Conservation (phyloP, 768 basidiomycete species). For the Mrakia hoshinonis region DNA sequence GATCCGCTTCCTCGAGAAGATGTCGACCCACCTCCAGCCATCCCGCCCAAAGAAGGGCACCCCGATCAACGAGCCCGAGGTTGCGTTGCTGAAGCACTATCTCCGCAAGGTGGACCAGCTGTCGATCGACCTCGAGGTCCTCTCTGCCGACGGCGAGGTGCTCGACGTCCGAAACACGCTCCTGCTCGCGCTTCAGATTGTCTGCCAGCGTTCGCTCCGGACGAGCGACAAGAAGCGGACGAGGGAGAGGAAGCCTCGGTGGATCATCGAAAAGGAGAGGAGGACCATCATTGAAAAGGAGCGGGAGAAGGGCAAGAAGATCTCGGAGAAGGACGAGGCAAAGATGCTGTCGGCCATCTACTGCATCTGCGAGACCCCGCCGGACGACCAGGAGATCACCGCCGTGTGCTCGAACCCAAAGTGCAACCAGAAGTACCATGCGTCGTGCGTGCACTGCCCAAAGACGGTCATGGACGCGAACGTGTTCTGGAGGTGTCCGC, state of each 20-base stretch:
- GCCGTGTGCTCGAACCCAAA: slow-evolving; percentile 25
- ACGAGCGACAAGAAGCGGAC: not conserved
- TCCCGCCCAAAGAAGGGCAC: slow-evolving; percentile 19
- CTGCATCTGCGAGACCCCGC: slow-evolving; percentile 23
- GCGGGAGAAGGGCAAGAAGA: not conserved
- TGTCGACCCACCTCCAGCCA: slow-evolving; percentile 28
- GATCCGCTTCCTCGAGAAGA: slow-evolving; percentile 28
- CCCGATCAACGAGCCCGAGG: slow-evolving; percentile 24
- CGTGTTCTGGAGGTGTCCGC: slow-evolving; percentile 48
- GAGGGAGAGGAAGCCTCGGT: slow-evolving; percentile 20
- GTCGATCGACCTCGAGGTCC: slow-evolving; percentile 12
- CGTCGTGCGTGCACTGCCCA: slow-evolving; percentile 34
- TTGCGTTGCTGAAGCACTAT: slow-evolving; percentile 30
- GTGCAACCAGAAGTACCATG: slow-evolving; percentile 36
- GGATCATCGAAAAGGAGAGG: slow-evolving; percentile 17
- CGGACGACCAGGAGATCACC: slow-evolving; percentile 29
- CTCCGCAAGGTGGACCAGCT: slow-evolving; percentile 33
- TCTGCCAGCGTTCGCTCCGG: not conserved
- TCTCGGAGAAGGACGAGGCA: too few relatives aligned
- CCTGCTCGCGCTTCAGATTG: slow-evolving; percentile 1
- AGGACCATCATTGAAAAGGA: slow-evolving; percentile 31
- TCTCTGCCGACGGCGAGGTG: not conserved
- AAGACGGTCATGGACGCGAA: slow-evolving; percentile 34
- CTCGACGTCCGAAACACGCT: slow-evolving; percentile 10
- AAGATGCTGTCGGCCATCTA: not conserved